Conservation (phyloP, 208 protist species). For the Strigomonas culicis region DNA sequence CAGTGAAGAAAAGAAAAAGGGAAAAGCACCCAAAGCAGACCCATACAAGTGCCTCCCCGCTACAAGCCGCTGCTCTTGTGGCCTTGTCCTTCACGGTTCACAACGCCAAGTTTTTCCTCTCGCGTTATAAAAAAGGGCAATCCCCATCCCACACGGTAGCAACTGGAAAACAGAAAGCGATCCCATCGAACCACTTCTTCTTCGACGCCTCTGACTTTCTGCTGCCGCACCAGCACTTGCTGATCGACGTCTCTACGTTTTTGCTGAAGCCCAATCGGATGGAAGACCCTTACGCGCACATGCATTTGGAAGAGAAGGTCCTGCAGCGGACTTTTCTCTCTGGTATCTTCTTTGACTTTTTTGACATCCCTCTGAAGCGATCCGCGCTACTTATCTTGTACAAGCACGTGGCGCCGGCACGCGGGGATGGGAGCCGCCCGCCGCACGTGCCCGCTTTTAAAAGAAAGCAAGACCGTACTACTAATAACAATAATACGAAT, state of each 20-base stretch:
- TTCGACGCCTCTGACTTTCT: not conserved
- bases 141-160: not conserved
- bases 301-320: not conserved
- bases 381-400: not conserved
- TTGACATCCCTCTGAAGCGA: not conserved
- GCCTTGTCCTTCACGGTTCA: not conserved
- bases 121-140: too few relatives aligned
- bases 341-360: not conserved
- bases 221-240: slow-evolving; percentile 1
- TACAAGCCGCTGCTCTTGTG: not conserved
- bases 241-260: slow-evolving; percentile 5
- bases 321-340: not conserved
- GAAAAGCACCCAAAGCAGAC: too few relatives aligned
- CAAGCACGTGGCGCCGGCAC: not conserved
- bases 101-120: not conserved
- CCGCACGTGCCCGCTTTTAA: not conserved
- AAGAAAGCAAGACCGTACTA: not conserved
- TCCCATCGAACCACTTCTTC: not conserved
- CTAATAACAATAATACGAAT: not conserved
- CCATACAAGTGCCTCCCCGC: too few relatives aligned
- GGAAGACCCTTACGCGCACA: not conserved
- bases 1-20: not conserved
- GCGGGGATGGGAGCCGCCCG: too few relatives aligned
- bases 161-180: slow-evolving; percentile 1
- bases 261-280: not conserved